Percentiles rank a stretch among this genome's conserved stretches.
Evolutionary conservation across 352 stramenopile species (phyloP).

Genomic region (Thalassiosira ordinaria): DNA sequence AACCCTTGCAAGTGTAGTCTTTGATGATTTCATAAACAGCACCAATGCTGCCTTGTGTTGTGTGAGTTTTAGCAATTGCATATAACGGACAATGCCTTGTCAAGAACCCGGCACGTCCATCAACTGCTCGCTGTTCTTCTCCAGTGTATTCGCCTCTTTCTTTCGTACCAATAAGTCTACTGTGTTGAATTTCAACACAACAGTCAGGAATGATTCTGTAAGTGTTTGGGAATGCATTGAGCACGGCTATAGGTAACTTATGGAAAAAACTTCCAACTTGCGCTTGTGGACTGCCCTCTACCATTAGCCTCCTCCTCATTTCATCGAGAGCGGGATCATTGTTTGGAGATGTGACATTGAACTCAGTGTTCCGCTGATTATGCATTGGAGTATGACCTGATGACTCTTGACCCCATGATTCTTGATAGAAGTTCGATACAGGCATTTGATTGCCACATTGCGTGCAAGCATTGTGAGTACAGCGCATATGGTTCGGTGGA

Average conservation of each 20-base stretch:
- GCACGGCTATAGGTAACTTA: background rate
- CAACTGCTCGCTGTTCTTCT: background rate
- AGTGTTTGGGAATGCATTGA: background rate
- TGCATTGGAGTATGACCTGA: too few relatives aligned
- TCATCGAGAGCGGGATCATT: too few relatives aligned
- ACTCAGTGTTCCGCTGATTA: too few relatives aligned
- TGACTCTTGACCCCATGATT: too few relatives aligned
- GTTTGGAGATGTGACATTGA: too few relatives aligned
- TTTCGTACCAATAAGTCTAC: background rate
- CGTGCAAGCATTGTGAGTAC: too few relatives aligned
- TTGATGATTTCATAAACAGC: background rate
- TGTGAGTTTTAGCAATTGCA: too few relatives aligned
- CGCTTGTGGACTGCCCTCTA: background rate
- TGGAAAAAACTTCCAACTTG: background rate
- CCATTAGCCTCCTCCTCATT: background rate
- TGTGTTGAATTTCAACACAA: background rate
- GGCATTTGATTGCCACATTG: too few relatives aligned
- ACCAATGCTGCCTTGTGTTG: too few relatives aligned
- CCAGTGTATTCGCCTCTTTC: background rate
- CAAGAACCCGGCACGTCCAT: background rate
- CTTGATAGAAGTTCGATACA: too few relatives aligned
- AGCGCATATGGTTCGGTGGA: too few relatives aligned
- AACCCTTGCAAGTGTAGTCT: slow-evolving; percentile 5
- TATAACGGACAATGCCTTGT: background rate
- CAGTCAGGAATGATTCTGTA: background rate